Percentiles rank a stretch among this genome's conserved stretches.
These are phyloP conservation scores for Talaromyces nanjingensis DNA, from an alignment of 495 filamentous ascomycete species.

Conservation along the genomic window DNA sequence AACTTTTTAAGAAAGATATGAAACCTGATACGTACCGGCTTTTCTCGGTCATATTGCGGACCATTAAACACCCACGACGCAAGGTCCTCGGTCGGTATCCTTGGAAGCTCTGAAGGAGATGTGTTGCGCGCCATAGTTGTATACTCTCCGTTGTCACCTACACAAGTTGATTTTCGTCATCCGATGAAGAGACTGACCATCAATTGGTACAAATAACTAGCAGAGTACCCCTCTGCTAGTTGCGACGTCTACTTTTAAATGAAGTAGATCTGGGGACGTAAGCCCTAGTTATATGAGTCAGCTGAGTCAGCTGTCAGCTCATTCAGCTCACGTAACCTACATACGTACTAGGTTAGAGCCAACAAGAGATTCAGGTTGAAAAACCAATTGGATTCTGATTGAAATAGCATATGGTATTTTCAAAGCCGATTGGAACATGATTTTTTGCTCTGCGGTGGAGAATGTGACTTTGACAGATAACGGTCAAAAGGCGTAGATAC, in stretches of 20 bases:
- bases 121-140: background rate
- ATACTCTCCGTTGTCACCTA: background rate
- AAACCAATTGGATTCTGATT: no score
- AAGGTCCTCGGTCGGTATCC: background rate
- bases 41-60: background rate
- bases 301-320: background rate
- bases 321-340: background rate
- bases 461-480: no score
- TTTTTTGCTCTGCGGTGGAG: no score
- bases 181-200: background rate
- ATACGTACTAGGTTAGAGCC: background rate
- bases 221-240: background rate
- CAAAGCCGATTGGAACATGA: no score
- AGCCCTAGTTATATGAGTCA: background rate
- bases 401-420: no score
- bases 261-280: background rate
- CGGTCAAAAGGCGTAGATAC: no score
- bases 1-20: background rate
- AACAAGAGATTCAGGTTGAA: no score
- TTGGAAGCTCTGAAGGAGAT: background rate
- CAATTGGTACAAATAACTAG: background rate
- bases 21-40: background rate
- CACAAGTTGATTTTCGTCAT: background rate
- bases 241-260: background rate
- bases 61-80: background rate